Evolutionary conservation across 164 flowering plant genomes (phyloP).

Genomic region (Taxillus chinensis): DNA sequence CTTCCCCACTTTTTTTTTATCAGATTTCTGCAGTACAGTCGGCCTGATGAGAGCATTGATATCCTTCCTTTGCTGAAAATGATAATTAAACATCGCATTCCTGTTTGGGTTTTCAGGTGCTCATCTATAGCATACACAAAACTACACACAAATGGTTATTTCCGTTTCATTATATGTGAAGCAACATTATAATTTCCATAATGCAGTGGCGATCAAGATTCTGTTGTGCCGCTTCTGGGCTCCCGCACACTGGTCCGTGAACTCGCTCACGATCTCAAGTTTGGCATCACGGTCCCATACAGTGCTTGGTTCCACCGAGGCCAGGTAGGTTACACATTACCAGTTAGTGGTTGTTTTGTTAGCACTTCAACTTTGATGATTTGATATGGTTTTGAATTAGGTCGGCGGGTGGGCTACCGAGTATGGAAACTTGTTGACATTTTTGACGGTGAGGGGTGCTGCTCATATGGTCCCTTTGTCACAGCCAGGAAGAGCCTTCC

Average conservation of each 20-base stretch:
- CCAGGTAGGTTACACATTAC: constrained; percentile 41
- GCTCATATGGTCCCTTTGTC: constrained; percentile 97
- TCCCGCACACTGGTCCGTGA: constrained; percentile 80
- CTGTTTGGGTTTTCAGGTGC: constrained; percentile 88
- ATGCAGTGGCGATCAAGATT: constrained; percentile 93
- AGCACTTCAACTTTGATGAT: not conserved
- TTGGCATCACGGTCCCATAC: constrained; percentile 74
- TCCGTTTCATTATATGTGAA: not conserved
- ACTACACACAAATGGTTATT: not conserved
- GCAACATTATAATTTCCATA: not conserved
- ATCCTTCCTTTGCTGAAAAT: constrained; percentile 72
- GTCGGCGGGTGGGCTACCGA: constrained; percentile 93
- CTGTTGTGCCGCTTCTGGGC: constrained; percentile 82
- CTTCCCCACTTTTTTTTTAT: constrained; percentile 4
- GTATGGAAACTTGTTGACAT: constrained; percentile 76
- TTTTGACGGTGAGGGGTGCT: constrained; percentile 95
- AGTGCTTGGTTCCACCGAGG: constrained; percentile 87
- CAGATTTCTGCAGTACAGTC: constrained; percentile 58
- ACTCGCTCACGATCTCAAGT: constrained; percentile 64
- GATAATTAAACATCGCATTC: constrained; percentile 46
- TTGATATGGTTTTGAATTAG: constrained; percentile 18
- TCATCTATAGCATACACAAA: not conserved
- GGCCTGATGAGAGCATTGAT: constrained; percentile 53
- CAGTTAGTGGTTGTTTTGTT: too few relatives aligned
- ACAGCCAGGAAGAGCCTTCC: constrained; percentile 85